Evolutionary conservation across 345 rosid genomes (phyloP).

Genomic region (Acer campestre): DNA sequence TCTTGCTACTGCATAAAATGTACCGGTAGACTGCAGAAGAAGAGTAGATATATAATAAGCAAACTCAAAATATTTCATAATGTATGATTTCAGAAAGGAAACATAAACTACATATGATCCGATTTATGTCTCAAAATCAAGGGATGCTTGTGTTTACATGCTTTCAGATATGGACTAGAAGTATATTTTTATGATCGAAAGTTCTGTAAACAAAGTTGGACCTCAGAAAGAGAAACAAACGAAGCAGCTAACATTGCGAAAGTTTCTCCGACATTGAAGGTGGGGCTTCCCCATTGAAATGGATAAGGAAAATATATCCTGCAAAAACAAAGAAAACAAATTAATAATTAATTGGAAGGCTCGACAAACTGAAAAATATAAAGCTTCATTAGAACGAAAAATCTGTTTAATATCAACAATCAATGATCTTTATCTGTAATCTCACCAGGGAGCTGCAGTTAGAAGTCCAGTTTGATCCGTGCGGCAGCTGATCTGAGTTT

Average conservation of each 20-base stretch:
- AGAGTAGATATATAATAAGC: not conserved
- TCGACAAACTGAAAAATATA: not conserved
- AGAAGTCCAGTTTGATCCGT: slow-evolving; percentile 71
- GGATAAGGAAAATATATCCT: slow-evolving; percentile 75
- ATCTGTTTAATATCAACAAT: not conserved
- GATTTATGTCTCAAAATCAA: not conserved
- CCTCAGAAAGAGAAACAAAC: slow-evolving; percentile 74
- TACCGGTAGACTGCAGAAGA: slow-evolving; percentile 55
- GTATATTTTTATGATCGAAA: not conserved
- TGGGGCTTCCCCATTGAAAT: slow-evolving; percentile 80
- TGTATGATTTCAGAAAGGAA: not conserved
- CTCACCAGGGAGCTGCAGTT: slow-evolving; percentile 57
- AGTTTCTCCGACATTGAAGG: slow-evolving; percentile 55
- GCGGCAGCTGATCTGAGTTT: slow-evolving; percentile 68
- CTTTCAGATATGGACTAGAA: not conserved
- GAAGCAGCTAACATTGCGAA: slow-evolving; percentile 73
- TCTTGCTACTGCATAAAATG: slow-evolving; percentile 69
- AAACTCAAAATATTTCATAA: not conserved
- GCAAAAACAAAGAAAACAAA: slow-evolving; percentile 13
- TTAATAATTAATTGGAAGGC: too few species aligned
- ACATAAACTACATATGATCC: not conserved
- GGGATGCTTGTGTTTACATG: not conserved
- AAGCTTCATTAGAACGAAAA: not conserved
- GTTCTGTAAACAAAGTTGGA: slow-evolving; percentile 11
- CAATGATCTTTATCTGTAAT: not conserved